A percentile compares a stretch with the other conserved stretches of the same genome.
phyloP scores from a whole-genome alignment of 176 grass and related monocot species.

The Otatea glauca region DNA sequence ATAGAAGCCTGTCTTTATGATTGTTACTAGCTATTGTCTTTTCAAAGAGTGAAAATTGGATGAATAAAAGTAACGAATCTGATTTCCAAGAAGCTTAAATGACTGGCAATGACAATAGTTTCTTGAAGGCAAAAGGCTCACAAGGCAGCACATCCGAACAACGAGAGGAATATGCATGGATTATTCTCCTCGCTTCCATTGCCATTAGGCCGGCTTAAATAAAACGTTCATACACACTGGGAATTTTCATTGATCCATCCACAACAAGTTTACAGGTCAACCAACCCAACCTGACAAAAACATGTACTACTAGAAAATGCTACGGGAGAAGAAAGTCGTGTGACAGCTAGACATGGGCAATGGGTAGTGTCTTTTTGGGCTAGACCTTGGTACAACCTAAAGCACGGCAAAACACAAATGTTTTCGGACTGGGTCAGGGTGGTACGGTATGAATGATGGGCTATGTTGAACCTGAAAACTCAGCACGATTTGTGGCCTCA shows the following conservation, averaged over 20 bases:
- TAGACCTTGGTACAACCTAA: too few species aligned
- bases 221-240: neutral
- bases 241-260: neutral
- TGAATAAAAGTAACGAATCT: neutral
- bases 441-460: too few species aligned
- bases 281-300: neutral
- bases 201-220: neutral
- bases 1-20: neutral
- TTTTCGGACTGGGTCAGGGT: too few species aligned
- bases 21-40: conserved; percentile 21
- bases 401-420: neutral
- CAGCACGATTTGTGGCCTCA: too few species aligned
- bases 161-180: conserved; percentile 16
- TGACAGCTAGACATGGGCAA: neutral
- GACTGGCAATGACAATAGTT: neutral
- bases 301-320: neutral
- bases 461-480: too few species aligned
- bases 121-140: conserved; percentile 23
- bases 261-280: neutral
- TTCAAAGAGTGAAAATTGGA: neutral
- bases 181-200: conserved; percentile 30
- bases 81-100: neutral
- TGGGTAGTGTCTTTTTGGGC: too few species aligned
- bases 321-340: neutral
- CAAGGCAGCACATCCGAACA: neutral